Conservation (phyloP, 306 rosid species). For the Gastrolobium villosum region DNA sequence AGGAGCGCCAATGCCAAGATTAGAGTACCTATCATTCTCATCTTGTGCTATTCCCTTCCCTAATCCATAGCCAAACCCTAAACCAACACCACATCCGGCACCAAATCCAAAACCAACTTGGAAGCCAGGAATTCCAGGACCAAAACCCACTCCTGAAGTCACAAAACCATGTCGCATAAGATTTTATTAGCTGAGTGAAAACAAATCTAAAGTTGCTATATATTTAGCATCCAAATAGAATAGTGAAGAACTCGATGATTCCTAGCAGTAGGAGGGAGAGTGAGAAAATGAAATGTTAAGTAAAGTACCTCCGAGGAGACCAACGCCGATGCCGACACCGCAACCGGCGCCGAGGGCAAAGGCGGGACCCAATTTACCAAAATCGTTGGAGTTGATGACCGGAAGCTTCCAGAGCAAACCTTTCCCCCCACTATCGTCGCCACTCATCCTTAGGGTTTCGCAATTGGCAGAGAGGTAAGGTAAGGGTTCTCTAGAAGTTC, state of each 20-base stretch:
- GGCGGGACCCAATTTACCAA: constrained; percentile 89
- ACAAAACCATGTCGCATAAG: constrained; percentile 20
- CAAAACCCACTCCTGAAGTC: constrained; percentile 81
- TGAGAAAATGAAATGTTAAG: background rate
- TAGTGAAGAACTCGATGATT: no score
- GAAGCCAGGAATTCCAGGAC: constrained; percentile 91
- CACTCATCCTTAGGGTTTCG: constrained; percentile 11
- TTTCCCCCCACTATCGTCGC: constrained; percentile 45
- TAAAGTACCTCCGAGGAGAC: constrained; percentile 79
- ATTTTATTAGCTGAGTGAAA: background rate
- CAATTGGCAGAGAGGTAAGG: no score
- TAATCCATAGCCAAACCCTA: constrained; percentile 91
- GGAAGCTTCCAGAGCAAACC: constrained; percentile 91
- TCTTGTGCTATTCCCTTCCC: constrained; percentile 90
- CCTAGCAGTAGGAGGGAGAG: no score
- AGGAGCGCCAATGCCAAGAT: constrained; percentile 61
- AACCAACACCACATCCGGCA: constrained; percentile 90
- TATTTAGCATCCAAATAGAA: background rate
- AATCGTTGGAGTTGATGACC: constrained; percentile 49
- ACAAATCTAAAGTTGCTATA: no score
- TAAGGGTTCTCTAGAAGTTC: no score
- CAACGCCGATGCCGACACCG: constrained; percentile 88
- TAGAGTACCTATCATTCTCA: constrained; percentile 70
- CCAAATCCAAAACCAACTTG: constrained; percentile 87
- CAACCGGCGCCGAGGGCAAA: constrained; percentile 91